Percentiles rank a stretch among this genome's conserved stretches.
These are phyloP conservation scores for Teunomyces barrocoloradensis DNA, from an alignment of 805 yeast genomes.

Conservation along the genomic window DNA sequence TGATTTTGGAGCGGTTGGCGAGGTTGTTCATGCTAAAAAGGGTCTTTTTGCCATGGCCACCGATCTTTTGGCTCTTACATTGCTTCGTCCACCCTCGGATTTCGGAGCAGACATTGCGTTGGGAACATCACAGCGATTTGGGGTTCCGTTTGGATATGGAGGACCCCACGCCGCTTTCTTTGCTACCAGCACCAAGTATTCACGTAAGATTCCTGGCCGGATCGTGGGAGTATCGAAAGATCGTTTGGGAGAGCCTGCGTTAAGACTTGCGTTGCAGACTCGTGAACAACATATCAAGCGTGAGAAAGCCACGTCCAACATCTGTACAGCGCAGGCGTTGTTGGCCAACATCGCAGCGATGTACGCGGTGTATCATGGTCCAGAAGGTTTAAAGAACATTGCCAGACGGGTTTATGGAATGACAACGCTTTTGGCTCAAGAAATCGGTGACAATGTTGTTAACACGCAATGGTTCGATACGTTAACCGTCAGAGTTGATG, in stretches of 20 bases:
- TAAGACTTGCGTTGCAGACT: constrained; percentile 91
- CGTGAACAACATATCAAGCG: constrained; percentile 98
- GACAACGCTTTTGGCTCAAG: constrained; percentile 67
- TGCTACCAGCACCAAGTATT: constrained; percentile 75
- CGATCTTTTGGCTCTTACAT: constrained; percentile 84
- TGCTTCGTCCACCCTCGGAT: constrained; percentile 77
- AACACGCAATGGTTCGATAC: constrained; percentile 85
- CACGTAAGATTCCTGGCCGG: constrained; percentile 95
- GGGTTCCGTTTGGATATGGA: constrained; percentile 97
- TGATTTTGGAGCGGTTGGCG: constrained; percentile 55
- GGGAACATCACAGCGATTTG: constrained; percentile 93
- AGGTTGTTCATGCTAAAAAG: constrained; percentile 64
- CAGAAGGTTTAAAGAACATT: constrained; percentile 75
- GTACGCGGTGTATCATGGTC: constrained; percentile 96
- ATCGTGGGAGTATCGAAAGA: constrained; percentile 92
- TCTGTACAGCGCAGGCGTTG: constrained; percentile 96
- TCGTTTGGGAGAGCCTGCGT: constrained; percentile 84
- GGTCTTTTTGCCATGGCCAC: constrained; percentile 85
- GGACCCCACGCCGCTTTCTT: constrained; percentile 99
- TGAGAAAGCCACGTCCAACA: constrained; percentile 96
- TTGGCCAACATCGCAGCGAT: constrained; percentile 93
- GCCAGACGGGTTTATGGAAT: constrained; percentile 73
- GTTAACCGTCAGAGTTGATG: constrained; percentile 57
- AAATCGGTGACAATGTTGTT: constrained; percentile 41
- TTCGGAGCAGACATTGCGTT: constrained; percentile 92